Evolutionary conservation across 352 stramenopile genomes (phyloP).

Genomic region (Phytopythium sindhum): DNA sequence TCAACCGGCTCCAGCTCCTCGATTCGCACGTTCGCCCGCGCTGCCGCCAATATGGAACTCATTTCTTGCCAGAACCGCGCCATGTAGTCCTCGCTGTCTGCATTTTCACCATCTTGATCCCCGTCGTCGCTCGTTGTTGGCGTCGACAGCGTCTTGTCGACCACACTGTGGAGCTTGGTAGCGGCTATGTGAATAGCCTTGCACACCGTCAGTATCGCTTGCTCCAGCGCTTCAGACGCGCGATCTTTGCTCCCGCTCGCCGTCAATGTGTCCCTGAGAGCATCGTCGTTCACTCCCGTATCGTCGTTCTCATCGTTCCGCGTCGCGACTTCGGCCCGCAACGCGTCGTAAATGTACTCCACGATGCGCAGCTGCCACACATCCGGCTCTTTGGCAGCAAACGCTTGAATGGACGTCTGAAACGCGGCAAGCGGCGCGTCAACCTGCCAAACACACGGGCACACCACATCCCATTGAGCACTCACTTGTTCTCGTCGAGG

Average conservation of each 20-base stretch:
- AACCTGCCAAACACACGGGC: conserved; percentile 16
- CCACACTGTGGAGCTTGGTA: neutral
- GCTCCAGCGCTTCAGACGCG: conserved; percentile 7
- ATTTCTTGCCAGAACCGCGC: conserved; percentile 20
- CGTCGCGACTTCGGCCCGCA: conserved; percentile 12
- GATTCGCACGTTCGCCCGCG: conserved; percentile 4
- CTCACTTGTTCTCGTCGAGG: neutral
- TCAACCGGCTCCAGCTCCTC: conserved; percentile 2
- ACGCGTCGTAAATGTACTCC: conserved; percentile 26
- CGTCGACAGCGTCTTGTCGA: neutral
- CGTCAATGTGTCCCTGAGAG: conserved; percentile 7
- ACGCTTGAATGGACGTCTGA: conserved; percentile 19
- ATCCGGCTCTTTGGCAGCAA: conserved; percentile 32
- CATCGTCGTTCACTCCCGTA: neutral
- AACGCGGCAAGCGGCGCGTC: conserved; percentile 30
- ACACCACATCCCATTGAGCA: neutral
- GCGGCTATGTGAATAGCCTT: neutral
- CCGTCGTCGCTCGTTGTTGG: neutral
- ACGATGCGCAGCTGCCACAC: conserved; percentile 59
- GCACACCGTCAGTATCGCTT: conserved; percentile 4
- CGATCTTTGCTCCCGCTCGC: neutral
- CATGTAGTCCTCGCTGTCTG: conserved; percentile 11
- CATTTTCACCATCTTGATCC: neutral
- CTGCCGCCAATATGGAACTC: neutral
- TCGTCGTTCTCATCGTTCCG: neutral